Evolutionary conservation across 1,284 basidiomycete genomes (phyloP), one percentile per base, ranked within the genome.

Genomic region (Fomitopsis palustris): DNA sequence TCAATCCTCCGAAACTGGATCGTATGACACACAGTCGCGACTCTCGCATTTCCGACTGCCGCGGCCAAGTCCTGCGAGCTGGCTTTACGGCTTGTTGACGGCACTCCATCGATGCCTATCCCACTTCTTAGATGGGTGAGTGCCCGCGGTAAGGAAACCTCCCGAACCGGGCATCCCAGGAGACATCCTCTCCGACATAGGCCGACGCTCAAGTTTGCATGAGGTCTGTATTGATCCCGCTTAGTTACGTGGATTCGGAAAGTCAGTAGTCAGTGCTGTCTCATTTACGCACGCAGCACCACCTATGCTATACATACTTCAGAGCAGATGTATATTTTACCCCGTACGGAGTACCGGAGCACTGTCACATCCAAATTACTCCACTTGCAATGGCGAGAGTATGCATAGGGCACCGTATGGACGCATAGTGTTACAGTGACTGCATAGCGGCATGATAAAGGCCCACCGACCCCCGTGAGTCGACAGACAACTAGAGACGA

Each of bases 371-470:
- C 45, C 33, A 29, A 16, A 27, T 21, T 21, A 17, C 17, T 17
- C 42, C 31, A 42, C 33, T 45, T 45, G 54, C 39, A 29, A 49
- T 38, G 16, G 37, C 35, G 56, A 52, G 31, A 27, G 37, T 29
- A 51, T 51, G 57, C 45, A 62, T 57, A 61, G 54, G 61, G 61
- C 58, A 61, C 61, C 61, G 62, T 63, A 64, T 57, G 63, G 49
- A 62, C 57, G 61, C 65, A 69, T 68, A 69, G 64, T 67, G 62
- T 62, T 69, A 69, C 68, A 69, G 64, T 61, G 59, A 64, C 60
- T 60, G 65, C 64, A 65, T 66, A 64, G 63, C 63, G 62, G 65
- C 65, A 66, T 69, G 66, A 64, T 62, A 56, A 62, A 59, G 63
- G 64, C 57, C 58, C 62, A 62, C 63, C 56, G 53, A 55, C 54